phyloP scores from a whole-genome alignment of 1,139 yeast genomes.

The Kodamaea alishanica region DNA sequence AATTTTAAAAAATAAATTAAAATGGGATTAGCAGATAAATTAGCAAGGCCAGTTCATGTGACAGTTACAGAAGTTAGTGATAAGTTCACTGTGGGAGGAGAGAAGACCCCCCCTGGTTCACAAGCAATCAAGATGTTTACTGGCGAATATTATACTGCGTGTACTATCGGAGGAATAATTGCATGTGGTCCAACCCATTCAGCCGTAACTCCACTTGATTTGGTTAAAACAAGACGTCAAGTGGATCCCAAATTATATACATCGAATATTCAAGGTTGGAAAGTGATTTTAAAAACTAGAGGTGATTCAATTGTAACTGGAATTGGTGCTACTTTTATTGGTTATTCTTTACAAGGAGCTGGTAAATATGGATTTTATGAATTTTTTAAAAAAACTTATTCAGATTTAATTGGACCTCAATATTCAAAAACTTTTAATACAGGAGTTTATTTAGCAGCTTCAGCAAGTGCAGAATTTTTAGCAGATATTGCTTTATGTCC shows the following conservation, averaged over 20 bases:
- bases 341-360: constrained; percentile 92
- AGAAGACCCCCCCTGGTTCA: constrained; percentile 10
- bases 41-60: constrained; percentile 33
- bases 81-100: constrained; percentile 13
- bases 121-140: constrained; percentile 53
- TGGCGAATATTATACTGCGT: constrained; percentile 72
- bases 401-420: constrained; percentile 65
- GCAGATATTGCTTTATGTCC: constrained; percentile 92
- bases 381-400: constrained; percentile 74
- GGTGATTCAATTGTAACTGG: constrained; percentile 86
- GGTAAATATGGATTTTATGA: constrained; percentile 96
- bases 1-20: constrained; percentile 1
- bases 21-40: constrained; percentile 28
- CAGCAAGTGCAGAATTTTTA: constrained; percentile 88
- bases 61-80: constrained; percentile 20
- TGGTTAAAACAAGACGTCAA: constrained; percentile 90
- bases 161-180: constrained; percentile 82
- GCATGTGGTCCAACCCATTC: constrained; percentile 98
- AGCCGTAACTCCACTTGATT: constrained; percentile 85
- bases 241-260: constrained; percentile 69
- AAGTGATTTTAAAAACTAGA: constrained; percentile 62
- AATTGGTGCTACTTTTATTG: constrained; percentile 84
- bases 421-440: constrained; percentile 64
- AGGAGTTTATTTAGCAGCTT: constrained; percentile 71
- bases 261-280: constrained; percentile 77